A percentile compares a stretch with the other conserved stretches of the same genome.
Conservation (phyloP, 306 rosid genomes). For the Sphenostylis stenocarpa region DNA sequence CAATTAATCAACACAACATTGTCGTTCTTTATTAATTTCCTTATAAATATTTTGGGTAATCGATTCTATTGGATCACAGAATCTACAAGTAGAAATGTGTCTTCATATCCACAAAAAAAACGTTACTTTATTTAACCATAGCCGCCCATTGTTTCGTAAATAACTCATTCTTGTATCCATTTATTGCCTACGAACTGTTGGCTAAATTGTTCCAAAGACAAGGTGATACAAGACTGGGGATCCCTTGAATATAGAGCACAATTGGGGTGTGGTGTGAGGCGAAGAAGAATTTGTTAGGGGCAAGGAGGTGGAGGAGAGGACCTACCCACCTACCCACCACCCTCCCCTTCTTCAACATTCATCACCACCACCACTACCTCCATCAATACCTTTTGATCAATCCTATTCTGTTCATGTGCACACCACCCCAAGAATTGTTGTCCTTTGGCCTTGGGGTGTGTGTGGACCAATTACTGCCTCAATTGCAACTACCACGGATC, state of each 20-base stretch:
- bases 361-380: conserved; percentile 20
- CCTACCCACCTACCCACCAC: conserved; percentile 27
- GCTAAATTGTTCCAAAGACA: conserved; percentile 26
- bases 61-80: conserved; percentile 10
- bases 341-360: conserved; percentile 29
- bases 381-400: conserved; percentile 20
- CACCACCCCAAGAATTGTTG: conserved; percentile 25
- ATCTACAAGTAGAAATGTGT: background rate
- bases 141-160: conserved; percentile 25
- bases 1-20: background rate
- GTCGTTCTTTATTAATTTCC: background rate
- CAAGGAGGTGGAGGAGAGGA: conserved; percentile 28
- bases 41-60: background rate
- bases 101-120: conserved; percentile 29
- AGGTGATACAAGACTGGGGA: background rate
- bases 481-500: conserved; percentile 42
- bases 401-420: conserved; percentile 21
- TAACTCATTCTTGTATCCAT: background rate
- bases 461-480: conserved; percentile 39
- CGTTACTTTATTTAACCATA: conserved; percentile 2
- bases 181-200: conserved; percentile 17
- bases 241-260: conserved; percentile 39
- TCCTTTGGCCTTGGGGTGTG: conserved; percentile 28
- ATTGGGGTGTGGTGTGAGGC: conserved; percentile 24
- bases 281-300: conserved; percentile 41